A percentile compares a stretch with the other conserved stretches of the same genome.
Evolutionary conservation across 1,284 basidiomycete genomes (phyloP).

Genomic region (Malassezia equina): DNA sequence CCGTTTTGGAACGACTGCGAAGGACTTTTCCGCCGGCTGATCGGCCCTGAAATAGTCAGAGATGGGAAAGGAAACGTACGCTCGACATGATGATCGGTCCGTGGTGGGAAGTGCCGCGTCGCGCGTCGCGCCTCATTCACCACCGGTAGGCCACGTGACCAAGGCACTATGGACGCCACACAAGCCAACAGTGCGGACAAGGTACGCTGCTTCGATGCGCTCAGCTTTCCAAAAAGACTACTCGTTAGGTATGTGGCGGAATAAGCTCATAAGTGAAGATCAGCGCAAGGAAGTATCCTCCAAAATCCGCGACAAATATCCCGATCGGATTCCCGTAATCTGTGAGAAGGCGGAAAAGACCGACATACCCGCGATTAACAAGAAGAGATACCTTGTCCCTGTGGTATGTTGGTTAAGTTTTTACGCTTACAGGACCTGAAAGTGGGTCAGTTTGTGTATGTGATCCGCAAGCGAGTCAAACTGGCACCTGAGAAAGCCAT

Average conservation of each 20-base stretch:
- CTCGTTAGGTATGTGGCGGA: constrained; percentile 68
- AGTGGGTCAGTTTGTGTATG: constrained; percentile 88
- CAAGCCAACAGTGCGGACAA: background rate
- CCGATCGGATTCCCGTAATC: constrained; percentile 95
- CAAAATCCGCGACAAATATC: constrained; percentile 95
- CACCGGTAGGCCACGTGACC: background rate
- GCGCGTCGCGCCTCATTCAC: background rate
- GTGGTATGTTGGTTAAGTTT: constrained; percentile 50
- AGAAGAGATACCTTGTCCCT: constrained; percentile 99
- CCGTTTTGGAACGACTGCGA: constrained; percentile 55
- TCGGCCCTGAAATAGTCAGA: background rate
- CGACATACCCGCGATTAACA: constrained; percentile 98
- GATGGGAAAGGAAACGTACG: background rate
- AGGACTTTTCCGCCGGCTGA: constrained; percentile 30
- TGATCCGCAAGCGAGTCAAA: constrained; percentile 99
- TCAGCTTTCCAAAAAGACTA: constrained; percentile 99
- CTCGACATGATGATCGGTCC: constrained; percentile 4
- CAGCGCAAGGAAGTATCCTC: constrained; percentile 94
- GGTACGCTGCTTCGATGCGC: constrained; percentile 57
- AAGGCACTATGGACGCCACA: background rate
- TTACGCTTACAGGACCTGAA: constrained; percentile 67
- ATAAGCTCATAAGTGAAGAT: constrained; percentile 55
- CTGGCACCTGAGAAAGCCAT: constrained; percentile 92
- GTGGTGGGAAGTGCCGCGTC: background rate
- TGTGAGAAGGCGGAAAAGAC: constrained; percentile 99